These are phyloP conservation scores for Acrocalymma vagum DNA, from an alignment of 2,329 filamentous ascomycete species.

Conservation along the genomic window DNA sequence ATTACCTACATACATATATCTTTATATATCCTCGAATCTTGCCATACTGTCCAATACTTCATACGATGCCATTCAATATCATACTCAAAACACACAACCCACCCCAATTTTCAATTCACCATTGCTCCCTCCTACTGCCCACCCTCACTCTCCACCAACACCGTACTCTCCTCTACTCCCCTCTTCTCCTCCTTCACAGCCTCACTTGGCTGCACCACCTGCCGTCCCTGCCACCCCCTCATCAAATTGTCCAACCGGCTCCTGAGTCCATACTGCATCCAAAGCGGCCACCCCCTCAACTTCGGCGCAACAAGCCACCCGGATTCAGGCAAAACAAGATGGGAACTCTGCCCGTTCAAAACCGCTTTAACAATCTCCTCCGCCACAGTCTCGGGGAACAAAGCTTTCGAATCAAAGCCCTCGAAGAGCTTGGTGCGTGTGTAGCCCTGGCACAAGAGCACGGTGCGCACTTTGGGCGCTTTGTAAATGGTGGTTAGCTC, in stretches of 20 bases:
- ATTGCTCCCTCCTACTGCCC: constrained; percentile 6
- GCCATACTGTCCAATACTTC: too few relatives aligned
- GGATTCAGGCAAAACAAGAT: constrained; percentile 63
- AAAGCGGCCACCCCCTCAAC: constrained; percentile 65
- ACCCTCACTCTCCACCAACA: constrained; percentile 31
- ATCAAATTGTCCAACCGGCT: constrained; percentile 47
- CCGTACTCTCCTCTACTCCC: constrained; percentile 33
- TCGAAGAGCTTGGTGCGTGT: constrained; percentile 69
- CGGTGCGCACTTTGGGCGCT: constrained; percentile 70
- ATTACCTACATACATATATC: too few relatives aligned
- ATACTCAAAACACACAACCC: too few relatives aligned
- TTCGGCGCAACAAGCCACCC: constrained; percentile 42
- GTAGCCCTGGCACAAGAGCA: constrained; percentile 71
- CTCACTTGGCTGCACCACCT: constrained; percentile 48
- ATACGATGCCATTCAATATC: too few relatives aligned
- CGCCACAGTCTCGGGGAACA: constrained; percentile 70
- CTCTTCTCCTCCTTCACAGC: constrained; percentile 21
- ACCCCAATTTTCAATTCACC: too few relatives aligned
- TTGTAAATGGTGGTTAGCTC: constrained; percentile 63
- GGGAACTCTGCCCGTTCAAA: constrained; percentile 63
- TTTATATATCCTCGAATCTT: too few relatives aligned
- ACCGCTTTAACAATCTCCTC: constrained; percentile 70
- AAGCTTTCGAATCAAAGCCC: constrained; percentile 61
- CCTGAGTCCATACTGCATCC: constrained; percentile 66
- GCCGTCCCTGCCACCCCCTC: constrained; percentile 45